Evolutionary conservation across 345 rosid species (phyloP).

Genomic region (Limnanthes douglasii): DNA sequence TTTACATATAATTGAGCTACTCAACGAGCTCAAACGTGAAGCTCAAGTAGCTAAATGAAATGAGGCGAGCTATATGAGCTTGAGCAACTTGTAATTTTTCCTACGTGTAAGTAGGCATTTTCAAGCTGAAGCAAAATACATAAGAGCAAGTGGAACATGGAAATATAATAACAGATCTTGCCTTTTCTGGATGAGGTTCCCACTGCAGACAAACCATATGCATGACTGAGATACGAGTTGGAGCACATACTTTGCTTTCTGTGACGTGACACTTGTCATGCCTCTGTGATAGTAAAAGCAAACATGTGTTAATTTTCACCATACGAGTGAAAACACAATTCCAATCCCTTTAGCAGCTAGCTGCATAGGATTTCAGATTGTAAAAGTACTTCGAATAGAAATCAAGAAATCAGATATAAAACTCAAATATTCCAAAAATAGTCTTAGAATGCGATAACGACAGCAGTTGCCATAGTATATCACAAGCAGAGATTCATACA

Average conservation of each 20-base stretch:
- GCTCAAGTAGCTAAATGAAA: conserved; percentile 2
- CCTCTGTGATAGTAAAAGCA: conserved; percentile 27
- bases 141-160: neutral
- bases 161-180: neutral
- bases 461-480: neutral
- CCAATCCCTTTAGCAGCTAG: neutral
- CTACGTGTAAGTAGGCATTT: conserved; percentile 1
- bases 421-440: neutral
- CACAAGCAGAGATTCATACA: conserved; percentile 16
- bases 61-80: conserved; percentile 4
- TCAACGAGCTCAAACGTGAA: neutral
- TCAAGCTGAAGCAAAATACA: neutral
- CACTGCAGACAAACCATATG: conserved; percentile 64
- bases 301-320: conserved; percentile 1
- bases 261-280: conserved; percentile 36
- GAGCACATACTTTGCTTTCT: conserved; percentile 41
- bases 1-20: conserved; percentile 1
- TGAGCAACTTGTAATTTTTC: neutral
- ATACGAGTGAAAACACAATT: neutral
- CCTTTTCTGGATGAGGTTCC: conserved; percentile 45
- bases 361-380: neutral
- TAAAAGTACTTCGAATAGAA: neutral
- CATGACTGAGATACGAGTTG: conserved; percentile 30
- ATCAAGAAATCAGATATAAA: conserved; percentile 1
- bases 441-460: neutral